Base-by-base conservation (phyloP, 371 early-diverging fungal species). In the Mortierella sp. region DNA sequence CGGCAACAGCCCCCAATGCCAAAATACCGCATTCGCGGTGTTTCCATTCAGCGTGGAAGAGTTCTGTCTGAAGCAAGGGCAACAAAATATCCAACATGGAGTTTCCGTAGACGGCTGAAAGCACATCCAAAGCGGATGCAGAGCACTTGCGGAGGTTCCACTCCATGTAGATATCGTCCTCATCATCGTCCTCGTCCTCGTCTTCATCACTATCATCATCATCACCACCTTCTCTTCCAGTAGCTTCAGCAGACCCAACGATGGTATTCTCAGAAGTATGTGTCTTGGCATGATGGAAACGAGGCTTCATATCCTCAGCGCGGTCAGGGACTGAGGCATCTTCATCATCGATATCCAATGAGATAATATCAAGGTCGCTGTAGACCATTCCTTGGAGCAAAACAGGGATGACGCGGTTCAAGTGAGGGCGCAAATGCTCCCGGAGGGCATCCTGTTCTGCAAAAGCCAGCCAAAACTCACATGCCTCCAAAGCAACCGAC, bases 91-190 rank as follows among this genome's bases (percentile, higher is more conserved):
- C 86, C 63, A 99, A 86, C 45, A 97, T 88, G 23, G 92, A 93
- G 69, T 93, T 90, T 68, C 90, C 93, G 76, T 93, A 96, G 1
- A 95, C 89, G 19, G 92, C 93, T 42, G 97, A 92, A 61, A 98
- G 73, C n/a, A 96, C 93, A 75, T 99, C 99, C 59, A 99, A 83
- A 32, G 97, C 93, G 28, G 98, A 98, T 8, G 99, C 98, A 13
- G 96, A 93, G 88, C 99, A 99, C 85, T 98, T 99, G 83, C 99
- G 93, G 64, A 99, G 82, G 78, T 95, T 99, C 99, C 99, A 99
- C 73, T 96, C 95, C 70, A 90, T 91, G 65, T 91, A 92, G 45
- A 92, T 90, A 54, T 96, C 97, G 34, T 97, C 97, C 54, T 94
- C 93, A 64, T 95, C 96, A 35, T 94, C 95, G 49, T 94, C 95